These are phyloP conservation scores for Penicillium sumatraense DNA, from an alignment of 2,329 filamentous ascomycete genomes.

Conservation along the genomic window DNA sequence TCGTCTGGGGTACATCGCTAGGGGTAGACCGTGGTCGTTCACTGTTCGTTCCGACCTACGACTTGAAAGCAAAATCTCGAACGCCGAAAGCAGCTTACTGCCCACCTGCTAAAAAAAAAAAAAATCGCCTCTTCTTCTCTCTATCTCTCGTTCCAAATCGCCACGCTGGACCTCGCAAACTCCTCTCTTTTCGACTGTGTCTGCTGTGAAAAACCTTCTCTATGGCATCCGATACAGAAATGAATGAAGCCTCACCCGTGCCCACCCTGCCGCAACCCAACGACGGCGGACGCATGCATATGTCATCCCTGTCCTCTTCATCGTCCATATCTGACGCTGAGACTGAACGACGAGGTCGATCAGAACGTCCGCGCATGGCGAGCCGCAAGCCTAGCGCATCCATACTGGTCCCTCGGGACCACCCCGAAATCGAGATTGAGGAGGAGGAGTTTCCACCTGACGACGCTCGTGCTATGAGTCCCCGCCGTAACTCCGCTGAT, in stretches of 20 bases:
- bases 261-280: slow-evolving; percentile 45
- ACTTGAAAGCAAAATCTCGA: neutral
- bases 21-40: slow-evolving; percentile 39
- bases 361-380: slow-evolving; percentile 68
- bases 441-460: slow-evolving; percentile 80
- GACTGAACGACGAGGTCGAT: slow-evolving; percentile 49
- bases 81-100: slow-evolving; percentile 1
- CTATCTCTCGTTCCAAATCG: slow-evolving; percentile 7
- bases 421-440: slow-evolving; percentile 71
- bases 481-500: slow-evolving; percentile 85
- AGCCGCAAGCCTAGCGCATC: slow-evolving; percentile 81
- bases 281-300: slow-evolving; percentile 44
- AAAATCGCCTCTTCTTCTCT: neutral
- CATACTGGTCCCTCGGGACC: slow-evolving; percentile 79
- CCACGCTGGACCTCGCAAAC: slow-evolving; percentile 27
- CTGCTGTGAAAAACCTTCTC: slow-evolving; percentile 25
- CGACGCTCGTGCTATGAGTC: slow-evolving; percentile 94
- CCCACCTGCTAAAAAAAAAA: neutral
- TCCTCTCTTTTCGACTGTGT: slow-evolving; percentile 18
- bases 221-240: slow-evolving; percentile 43
- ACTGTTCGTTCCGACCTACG: slow-evolving; percentile 17
- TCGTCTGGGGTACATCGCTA: slow-evolving; percentile 43
- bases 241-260: slow-evolving; percentile 44
- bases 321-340: slow-evolving; percentile 55
- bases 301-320: slow-evolving; percentile 49